Base-by-base conservation (phyloP, 768 basidiomycete species). In the Pleurotus eryngii region DNA sequence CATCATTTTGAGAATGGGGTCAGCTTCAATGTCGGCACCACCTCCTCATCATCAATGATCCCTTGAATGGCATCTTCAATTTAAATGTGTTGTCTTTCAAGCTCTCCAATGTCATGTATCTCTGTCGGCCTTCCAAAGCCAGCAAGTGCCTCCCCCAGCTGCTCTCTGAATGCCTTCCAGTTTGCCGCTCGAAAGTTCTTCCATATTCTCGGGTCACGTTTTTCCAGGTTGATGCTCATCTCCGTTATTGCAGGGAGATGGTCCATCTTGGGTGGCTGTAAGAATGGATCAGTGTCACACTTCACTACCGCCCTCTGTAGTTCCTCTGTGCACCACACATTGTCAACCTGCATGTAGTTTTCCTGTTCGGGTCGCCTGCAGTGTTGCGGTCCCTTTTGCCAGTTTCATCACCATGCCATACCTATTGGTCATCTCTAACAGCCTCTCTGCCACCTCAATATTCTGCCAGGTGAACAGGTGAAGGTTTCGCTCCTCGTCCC, bases 401-500 rank as follows among this genome's bases (percentile, higher is more conserved):
- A 77, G 64, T 0, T 63, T 61, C 68, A 68, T 65, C 7, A 59
- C 55, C 65, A 75, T 65, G 22, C 62, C 55, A 17, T 64, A 57
- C 0, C 65, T 55, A 1, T 56, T 57, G 0, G 65, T 5, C 6
- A 59, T 17, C 2, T 61, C 35, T 8, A 67, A 30, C 0, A 69
- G 60, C 6, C 12, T 40, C 14, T 60, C 8, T 0, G 65, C 61
- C 0, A 26, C 48, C 4, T 60, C 49, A 0, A 66, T 56, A 1
- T 46, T 46, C 9, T 3, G 37, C 1, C 15, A 39, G 0, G 61
- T 67, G 55, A 71, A 71, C 0, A 73, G 63, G 17, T 69, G 66
- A 0, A 27, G 4, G 57, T 77, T 74, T 0, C 56, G 3, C 0
- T 51, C 38, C 1, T 67, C 61, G n/a, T 79, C 76, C 76, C 77